A percentile compares a stretch with the other conserved stretches of the same genome.
Conservation (phyloP, 352 stramenopile species). For the Phytophthora rubi region DNA sequence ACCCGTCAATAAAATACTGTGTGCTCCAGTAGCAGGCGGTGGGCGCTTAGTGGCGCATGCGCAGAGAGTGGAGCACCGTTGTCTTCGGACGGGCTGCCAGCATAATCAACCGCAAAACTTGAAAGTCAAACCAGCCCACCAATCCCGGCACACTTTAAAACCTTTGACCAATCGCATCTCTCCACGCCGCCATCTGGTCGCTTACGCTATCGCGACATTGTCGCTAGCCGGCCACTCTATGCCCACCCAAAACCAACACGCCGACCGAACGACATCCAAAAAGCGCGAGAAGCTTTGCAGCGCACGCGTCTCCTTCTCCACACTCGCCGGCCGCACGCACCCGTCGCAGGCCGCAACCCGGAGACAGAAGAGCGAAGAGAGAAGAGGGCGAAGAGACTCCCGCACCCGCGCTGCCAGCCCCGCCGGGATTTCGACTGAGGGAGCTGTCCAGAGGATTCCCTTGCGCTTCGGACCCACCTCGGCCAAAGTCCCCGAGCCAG, state of each 20-base stretch:
- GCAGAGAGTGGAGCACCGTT: no score
- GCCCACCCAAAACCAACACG: conserved; percentile 33
- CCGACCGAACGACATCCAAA: conserved; percentile 48
- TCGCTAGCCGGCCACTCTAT: conserved; percentile 8
- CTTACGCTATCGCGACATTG: conserved; percentile 13
- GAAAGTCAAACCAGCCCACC: conserved; percentile 15
- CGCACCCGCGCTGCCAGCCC: neutral
- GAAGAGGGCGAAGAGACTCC: no score
- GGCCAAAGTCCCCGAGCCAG: conserved; percentile 9
- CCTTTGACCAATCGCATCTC: conserved; percentile 6
- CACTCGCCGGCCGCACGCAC: conserved; percentile 18
- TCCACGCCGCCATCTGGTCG: neutral
- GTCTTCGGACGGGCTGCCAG: neutral
- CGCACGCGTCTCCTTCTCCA: conserved; percentile 28
- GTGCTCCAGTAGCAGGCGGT: no score
- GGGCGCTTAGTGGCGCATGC: neutral
- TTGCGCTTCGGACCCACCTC: conserved; percentile 21
- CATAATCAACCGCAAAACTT: conserved; percentile 4
- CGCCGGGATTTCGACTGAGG: conserved; percentile 1
- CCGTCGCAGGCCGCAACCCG: conserved; percentile 7
- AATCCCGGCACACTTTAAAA: conserved; percentile 11
- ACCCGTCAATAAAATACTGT: no score
- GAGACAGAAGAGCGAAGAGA: neutral
- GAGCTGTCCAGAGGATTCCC: conserved; percentile 24
- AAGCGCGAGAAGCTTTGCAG: conserved; percentile 41